phyloP scores from a whole-genome alignment of 2,329 filamentous ascomycete species.

The Fusarium odoratissimum region DNA sequence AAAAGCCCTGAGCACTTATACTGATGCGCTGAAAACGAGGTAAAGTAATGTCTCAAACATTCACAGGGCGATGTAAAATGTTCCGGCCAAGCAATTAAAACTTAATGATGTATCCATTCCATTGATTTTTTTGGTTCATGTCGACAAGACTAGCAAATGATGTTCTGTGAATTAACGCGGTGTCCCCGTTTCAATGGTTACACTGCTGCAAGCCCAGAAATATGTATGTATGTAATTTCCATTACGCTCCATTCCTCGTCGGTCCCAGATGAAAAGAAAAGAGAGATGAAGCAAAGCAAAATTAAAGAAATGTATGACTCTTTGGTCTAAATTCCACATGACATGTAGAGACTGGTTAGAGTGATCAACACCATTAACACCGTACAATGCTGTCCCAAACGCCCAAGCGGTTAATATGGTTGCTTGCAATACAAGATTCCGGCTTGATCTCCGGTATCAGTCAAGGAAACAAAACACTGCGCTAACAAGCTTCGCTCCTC shows the following conservation, averaged over 20 bases:
- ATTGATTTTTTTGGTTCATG: conserved; percentile 28
- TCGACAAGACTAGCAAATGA: conserved; percentile 23
- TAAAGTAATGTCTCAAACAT: conserved; percentile 7
- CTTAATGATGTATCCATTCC: conserved; percentile 28
- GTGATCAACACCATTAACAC: conserved; percentile 65
- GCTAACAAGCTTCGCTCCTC: conserved; percentile 41
- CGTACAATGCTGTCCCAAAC: conserved; percentile 70
- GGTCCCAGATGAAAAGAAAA: conserved; percentile 43
- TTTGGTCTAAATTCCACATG: conserved; percentile 51
- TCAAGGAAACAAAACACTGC: conserved; percentile 45
- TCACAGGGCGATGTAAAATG: conserved; percentile 1
- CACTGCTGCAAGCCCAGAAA: conserved; percentile 34
- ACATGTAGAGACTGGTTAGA: conserved; percentile 52
- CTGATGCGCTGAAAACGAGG: not conserved
- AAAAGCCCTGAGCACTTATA: not conserved
- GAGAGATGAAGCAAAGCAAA: conserved; percentile 36
- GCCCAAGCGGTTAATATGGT: conserved; percentile 61
- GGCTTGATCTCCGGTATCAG: conserved; percentile 38
- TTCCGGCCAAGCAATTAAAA: not conserved
- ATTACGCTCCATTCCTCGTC: conserved; percentile 25
- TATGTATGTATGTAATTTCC: conserved; percentile 28
- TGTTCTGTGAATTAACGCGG: conserved; percentile 38
- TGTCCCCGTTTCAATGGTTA: conserved; percentile 22
- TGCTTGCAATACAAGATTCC: conserved; percentile 63
- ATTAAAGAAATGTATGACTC: conserved; percentile 55